Evolutionary conservation across 2,329 filamentous ascomycete genomes (phyloP).

Genomic region (Pseudopyricularia javanii): DNA sequence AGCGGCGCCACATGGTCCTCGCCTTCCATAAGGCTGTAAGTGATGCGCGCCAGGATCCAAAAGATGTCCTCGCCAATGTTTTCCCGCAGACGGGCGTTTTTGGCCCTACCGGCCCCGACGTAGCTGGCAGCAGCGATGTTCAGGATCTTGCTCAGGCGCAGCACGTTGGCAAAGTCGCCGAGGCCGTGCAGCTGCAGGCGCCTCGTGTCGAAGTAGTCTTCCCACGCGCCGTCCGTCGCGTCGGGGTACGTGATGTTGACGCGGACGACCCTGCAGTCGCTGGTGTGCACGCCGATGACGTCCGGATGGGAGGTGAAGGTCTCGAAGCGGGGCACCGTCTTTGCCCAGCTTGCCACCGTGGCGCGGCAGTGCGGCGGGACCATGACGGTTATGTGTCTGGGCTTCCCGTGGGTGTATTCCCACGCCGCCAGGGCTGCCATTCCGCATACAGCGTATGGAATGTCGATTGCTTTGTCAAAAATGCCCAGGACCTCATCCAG

Average conservation of each 20-base stretch:
- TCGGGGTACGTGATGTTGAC: conserved; percentile 24
- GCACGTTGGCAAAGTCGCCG: conserved; percentile 8
- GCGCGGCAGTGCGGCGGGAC: conserved; percentile 22
- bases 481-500: conserved; percentile 24
- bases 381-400: conserved; percentile 24
- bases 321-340: conserved; percentile 17
- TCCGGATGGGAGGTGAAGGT: conserved; percentile 17
- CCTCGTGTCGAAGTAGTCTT: conserved; percentile 15
- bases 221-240: conserved; percentile 9
- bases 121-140: conserved; percentile 22
- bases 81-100: background rate
- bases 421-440: conserved; percentile 29
- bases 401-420: conserved; percentile 20
- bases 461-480: conserved; percentile 28
- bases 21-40: conserved; percentile 4
- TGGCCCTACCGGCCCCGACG: conserved; percentile 3
- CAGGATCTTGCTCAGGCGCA: conserved; percentile 21
- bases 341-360: conserved; percentile 27
- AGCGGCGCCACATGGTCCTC: conserved; percentile 9
- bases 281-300: conserved; percentile 29
- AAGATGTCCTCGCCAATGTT: conserved; percentile 16
- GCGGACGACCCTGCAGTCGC: conserved; percentile 15
- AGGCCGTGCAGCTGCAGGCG: background rate
- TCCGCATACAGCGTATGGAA: conserved; percentile 34
- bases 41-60: conserved; percentile 22